Conservation (phyloP, 1,284 basidiomycete genomes). For the Lentinula novae-zelandiae region DNA sequence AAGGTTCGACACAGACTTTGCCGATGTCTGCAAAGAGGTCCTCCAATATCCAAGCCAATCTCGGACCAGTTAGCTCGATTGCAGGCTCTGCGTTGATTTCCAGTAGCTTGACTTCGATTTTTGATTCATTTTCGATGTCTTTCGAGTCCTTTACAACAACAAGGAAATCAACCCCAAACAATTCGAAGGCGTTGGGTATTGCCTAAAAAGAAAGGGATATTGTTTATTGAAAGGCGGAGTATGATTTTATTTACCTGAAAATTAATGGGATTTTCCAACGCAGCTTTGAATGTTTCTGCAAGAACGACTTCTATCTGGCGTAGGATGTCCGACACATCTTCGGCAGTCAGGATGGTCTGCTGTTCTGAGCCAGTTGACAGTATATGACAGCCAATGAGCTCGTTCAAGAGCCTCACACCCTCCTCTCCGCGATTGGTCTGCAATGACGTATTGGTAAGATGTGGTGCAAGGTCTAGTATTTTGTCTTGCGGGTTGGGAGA, state of each 20-base stretch:
- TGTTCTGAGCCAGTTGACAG: conserved; percentile 30
- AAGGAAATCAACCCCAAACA: conserved; percentile 92
- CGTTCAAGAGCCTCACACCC: conserved; percentile 72
- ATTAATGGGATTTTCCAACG: conserved; percentile 78
- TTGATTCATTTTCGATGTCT: conserved; percentile 27
- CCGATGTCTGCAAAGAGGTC: conserved; percentile 78
- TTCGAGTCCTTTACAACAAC: conserved; percentile 53
- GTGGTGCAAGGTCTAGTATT: conserved; percentile 63
- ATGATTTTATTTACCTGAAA: conserved; percentile 66
- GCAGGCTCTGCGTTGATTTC: conserved; percentile 97
- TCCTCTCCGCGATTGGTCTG: conserved; percentile 69
- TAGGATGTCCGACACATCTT: conserved; percentile 57
- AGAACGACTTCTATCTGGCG: conserved; percentile 65
- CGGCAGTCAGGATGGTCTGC: conserved; percentile 22
- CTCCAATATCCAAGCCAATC: conserved; percentile 76
- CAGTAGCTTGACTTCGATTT: conserved; percentile 72
- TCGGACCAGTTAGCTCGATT: conserved; percentile 89
- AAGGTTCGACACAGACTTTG: conserved; percentile 67
- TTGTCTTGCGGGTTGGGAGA: conserved; percentile 31
- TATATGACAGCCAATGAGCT: conserved; percentile 65
- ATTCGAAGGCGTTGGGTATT: conserved; percentile 90
- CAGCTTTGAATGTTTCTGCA: conserved; percentile 83
- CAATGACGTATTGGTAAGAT: conserved; percentile 96
- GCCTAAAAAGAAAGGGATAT: conserved; percentile 43
- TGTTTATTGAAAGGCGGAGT: background rate